Evolutionary conservation across 169 alveolate species (phyloP).

Genomic region (Theileria sp.): DNA sequence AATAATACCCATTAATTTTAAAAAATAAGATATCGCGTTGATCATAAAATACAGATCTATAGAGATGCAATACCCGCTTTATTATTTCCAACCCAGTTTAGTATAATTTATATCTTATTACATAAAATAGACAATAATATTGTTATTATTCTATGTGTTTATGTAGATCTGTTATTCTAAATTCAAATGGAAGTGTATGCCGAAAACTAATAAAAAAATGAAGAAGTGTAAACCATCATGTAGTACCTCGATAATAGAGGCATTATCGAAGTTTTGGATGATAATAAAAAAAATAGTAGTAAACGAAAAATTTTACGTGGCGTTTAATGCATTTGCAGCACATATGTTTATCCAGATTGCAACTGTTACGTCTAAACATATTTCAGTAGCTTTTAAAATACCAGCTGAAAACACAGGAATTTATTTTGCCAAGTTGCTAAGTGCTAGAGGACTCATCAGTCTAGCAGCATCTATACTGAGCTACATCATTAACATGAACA

Average conservation of each 20-base stretch:
- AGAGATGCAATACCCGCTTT: background rate
- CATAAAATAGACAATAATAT: background rate
- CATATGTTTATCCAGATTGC: conserved; percentile 51
- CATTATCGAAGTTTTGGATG: too few relatives aligned
- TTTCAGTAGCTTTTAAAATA: conserved; percentile 36
- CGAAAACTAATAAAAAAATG: background rate
- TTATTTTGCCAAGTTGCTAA: conserved; percentile 34
- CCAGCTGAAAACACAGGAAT: conserved; percentile 36
- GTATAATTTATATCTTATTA: background rate
- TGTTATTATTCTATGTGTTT: background rate
- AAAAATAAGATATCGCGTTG: background rate
- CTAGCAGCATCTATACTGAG: conserved; percentile 10
- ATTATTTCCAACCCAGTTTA: background rate
- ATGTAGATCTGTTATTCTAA: background rate
- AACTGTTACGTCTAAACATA: conserved; percentile 27
- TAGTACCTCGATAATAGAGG: background rate
- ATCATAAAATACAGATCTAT: background rate
- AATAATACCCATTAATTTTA: too few relatives aligned
- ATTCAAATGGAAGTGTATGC: background rate
- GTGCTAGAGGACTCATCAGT: conserved; percentile 27
- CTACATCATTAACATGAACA: background rate
- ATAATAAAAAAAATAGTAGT: background rate
- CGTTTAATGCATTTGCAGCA: conserved; percentile 29
- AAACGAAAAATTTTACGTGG: background rate
- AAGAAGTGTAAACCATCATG: background rate